These are phyloP conservation scores for Apiotrichum porosum DNA, from an alignment of 1,284 basidiomycete species.

Conservation along the genomic window DNA sequence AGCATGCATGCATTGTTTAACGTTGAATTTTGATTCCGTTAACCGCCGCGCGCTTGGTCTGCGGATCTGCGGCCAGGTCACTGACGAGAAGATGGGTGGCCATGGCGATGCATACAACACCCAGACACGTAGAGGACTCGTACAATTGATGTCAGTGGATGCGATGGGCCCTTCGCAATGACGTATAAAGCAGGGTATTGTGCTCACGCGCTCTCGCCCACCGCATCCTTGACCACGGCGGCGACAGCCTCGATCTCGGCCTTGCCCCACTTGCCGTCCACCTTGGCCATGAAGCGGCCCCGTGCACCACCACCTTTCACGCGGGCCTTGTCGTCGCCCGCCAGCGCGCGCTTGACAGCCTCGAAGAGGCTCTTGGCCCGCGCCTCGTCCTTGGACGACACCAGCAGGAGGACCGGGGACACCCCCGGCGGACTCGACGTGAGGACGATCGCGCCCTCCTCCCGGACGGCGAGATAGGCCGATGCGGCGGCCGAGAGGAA, in stretches of 20 bases:
- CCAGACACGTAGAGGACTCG: no score
- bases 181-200: no score
- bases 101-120: no score
- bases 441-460: slow-evolving; percentile 42
- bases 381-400: slow-evolving; percentile 59
- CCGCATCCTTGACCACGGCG: no score
- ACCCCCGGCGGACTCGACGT: slow-evolving; percentile 20
- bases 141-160: no score
- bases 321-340: slow-evolving; percentile 51
- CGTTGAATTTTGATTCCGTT: no score
- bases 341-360: slow-evolving; percentile 52
- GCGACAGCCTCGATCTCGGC: slow-evolving; percentile 25
- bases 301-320: slow-evolving; percentile 50
- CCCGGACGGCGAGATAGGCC: slow-evolving; percentile 1
- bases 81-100: no score
- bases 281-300: slow-evolving; percentile 48
- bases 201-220: no score
- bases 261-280: slow-evolving; percentile 43
- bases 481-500: slow-evolving; percentile 20
- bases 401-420: slow-evolving; percentile 53
- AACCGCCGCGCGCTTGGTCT: no score
- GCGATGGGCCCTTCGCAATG: no score
- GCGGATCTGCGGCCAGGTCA: no score
- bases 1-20: no score
- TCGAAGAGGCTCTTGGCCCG: slow-evolving; percentile 58